Evolutionary conservation across 2,329 filamentous ascomycete species (phyloP), one percentile per base, ranked within the genome.

Genomic region (Boeremia lycopersici): DNA sequence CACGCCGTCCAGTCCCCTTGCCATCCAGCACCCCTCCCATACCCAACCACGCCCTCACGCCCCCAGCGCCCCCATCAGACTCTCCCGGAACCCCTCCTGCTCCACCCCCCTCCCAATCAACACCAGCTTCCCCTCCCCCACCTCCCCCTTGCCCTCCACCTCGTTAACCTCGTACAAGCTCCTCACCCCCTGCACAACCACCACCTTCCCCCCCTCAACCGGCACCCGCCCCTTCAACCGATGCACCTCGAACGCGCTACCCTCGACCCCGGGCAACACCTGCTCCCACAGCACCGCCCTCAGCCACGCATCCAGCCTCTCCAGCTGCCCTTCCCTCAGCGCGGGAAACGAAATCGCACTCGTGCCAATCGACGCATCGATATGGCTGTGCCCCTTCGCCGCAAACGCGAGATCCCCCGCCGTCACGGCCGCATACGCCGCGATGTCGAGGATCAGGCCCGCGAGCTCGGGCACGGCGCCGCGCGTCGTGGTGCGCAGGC

Each of bases 161-260:
- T 96, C 91, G 23, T 91, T 84, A 23, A 98, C 89, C 68, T 99
- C 95, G 73, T 98, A 99, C 13, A 98, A 84, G 65, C 97, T 93
- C 48, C 93, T 81, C 1, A 99, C 95, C 2, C 93, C 95, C 74
- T 99, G 95, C 7, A 98, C 81, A 60, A 98, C 85, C 71, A 91
- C 90, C 38, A 86, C 78, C 0, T 80, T 78, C 1, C 90, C 91
- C 49, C 87, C 81, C 0, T 77, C 69, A 15, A 93, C 79, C 0
- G 84, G 79, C 6, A 98, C 74, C 2, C 91, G 85, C 0, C 92
- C 93, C 73, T 99, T 99, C 31, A 91, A 79, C 11, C 95, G 85
- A 70, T 99, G 93, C 19, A 98, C 87, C 67, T 97, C 92, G 60
- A 96, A 90, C 3, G 73, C 38, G 48, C 68, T 47, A 11, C 62